Percentiles rank a stretch among this genome's conserved stretches.
Conservation (phyloP, 75 land plant species). For the Sequoia sempervirens region DNA sequence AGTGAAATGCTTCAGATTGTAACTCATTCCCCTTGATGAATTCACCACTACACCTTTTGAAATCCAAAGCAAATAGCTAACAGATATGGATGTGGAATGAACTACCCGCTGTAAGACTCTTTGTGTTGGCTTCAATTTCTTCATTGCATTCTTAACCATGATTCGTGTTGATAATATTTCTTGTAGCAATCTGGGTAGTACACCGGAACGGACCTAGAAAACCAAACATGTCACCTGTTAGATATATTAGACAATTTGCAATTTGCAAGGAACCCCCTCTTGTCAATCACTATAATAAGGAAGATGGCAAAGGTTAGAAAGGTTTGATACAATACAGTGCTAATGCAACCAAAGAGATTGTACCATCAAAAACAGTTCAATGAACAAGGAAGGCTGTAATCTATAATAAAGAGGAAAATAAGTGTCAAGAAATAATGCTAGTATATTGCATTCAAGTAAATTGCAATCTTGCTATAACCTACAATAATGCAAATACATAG, state of each 20-base stretch:
- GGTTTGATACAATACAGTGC: neutral
- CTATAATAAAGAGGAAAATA: neutral
- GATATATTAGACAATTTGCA: neutral
- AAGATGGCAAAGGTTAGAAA: neutral
- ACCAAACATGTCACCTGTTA: neutral
- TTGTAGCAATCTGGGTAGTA: conserved; percentile 79
- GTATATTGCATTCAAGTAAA: neutral
- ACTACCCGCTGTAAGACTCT: conserved; percentile 77
- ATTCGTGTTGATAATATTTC: conserved; percentile 93
- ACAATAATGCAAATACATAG: neutral
- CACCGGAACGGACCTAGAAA: conserved; percentile 70
- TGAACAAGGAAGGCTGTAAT: neutral
- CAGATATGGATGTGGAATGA: neutral
- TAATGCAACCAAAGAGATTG: neutral
- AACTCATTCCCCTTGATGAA: neutral
- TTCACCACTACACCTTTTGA: neutral
- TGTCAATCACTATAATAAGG: neutral
- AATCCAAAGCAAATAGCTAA: neutral
- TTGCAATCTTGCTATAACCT: neutral
- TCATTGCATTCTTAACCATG: conserved; percentile 92
- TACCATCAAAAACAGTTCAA: neutral
- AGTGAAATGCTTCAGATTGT: neutral
- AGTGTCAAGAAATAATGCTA: neutral
- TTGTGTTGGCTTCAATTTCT: conserved; percentile 70
- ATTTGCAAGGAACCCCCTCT: neutral